Base-by-base conservation (phyloP, 2,329 filamentous ascomycete genomes). In the Septoria linicola region DNA sequence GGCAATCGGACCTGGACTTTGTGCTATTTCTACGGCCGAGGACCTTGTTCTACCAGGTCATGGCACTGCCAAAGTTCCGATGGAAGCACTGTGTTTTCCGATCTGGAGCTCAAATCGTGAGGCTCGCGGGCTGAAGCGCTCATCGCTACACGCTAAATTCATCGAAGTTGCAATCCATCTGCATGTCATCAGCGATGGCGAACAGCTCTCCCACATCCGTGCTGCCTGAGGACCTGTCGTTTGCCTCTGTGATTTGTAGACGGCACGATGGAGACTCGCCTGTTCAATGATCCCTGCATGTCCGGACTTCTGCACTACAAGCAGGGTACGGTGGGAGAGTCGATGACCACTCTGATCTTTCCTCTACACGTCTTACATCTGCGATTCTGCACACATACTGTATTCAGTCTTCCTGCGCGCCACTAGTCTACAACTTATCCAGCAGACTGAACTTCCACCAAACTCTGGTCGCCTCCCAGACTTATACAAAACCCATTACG, bases 231-330 rank as follows among this genome's bases (percentile, higher is more conserved):
- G 35, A 47, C 20, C n/a, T n/a, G 21, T 37, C 43, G 14, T 39
- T 10, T 21, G 16, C 17, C 8, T 20, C 20, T 11, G 11, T 39
- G 21, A 20, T 31, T 21, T 39, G 34, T 14, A 47, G 21, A 39
- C 36, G 44, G 36, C 25, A 21, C 16, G 21, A 16, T 16, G 20
- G 36, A 6, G 8, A 23, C 30, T 47, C 31, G 21, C 8, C 34
- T 32, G 42, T 30, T 32, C n/a, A 36, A 40, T 36, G 49, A 52
- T 47, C 49, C 49, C 21, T 48, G 49, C 49, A 47, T 23, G n/a
- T 52, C 42, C 49, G 49, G 46, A 27, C 27, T 16, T 34, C 39
- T 41, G 46, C 30, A 25, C 36, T n/a, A 14, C 31, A 34, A 44
- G 41, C 41, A 44, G 19, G 41, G 35, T 39, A 16, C 20, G 47